Base-by-base conservation (phyloP, 352 stramenopile species). In the Globisporangium solare region DNA sequence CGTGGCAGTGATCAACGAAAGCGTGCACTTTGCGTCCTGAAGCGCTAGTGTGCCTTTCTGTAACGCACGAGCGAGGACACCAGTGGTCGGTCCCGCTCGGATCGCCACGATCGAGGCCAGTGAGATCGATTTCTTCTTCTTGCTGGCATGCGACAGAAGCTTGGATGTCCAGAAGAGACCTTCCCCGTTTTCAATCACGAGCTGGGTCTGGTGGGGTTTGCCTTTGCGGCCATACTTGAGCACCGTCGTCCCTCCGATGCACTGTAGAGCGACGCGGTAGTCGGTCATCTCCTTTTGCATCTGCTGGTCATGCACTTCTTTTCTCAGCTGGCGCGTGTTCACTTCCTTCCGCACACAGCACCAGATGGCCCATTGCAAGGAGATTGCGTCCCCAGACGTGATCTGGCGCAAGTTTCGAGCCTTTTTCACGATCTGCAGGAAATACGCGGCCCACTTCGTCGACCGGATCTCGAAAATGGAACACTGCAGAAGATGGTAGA, bases 171-270 rank as follows among this genome's bases (percentile, higher is more conserved):
- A 94, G 15, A 80, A 77, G 55, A 94, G 64, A 43, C 70, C 80
- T 54, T 94, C 80, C 8, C 79, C 82, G 55, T 92, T 91, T 60
- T 92, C 80, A 22, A 94, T 75, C 49, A 85, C 73, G 27, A 94
- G 58, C 31, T 83, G 79, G 35, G 79, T 92, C 21, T 64, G 62
- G 61, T 92, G 84, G 3, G 84, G 84, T 51, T 83, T 82, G 51
- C 83, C 84, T 48, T 94, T 92, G 56, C 84, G 84, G 4, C 84
- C 84, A 54, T 76, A 94, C 58, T 94, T 94, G 48, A 92, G 55
- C 32, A 94, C 82, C 3, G 64, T 67, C 17, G 81, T 81, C 52
- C 82, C 82, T 11, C 72, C 72, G 6, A 94, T 73, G 58, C 84
- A 94, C 65, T 94, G 79, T 42, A 94, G 70, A 0, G 84, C 84